phyloP scores from a whole-genome alignment of 495 filamentous ascomycete species.

The Hypoxylon subgilvum region DNA sequence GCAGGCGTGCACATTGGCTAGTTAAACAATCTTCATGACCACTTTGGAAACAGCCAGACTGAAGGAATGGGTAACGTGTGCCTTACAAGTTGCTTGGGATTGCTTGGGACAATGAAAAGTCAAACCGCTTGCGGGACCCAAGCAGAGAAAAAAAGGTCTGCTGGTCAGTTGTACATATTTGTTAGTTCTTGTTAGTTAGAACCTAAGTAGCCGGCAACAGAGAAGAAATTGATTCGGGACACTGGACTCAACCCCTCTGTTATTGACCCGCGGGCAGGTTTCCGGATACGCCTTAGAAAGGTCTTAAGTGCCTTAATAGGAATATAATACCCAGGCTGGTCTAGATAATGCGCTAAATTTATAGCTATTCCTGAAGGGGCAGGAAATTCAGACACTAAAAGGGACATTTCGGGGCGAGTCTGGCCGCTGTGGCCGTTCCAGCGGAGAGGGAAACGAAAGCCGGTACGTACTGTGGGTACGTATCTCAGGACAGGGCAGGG shows the following conservation, averaged over 20 bases:
- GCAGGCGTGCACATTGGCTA: slow-evolving; percentile 14
- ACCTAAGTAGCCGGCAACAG: background rate
- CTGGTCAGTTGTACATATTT: slow-evolving; percentile 25
- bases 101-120: slow-evolving; percentile 29
- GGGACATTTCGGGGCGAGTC: slow-evolving; percentile 37
- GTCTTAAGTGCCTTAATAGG: slow-evolving; percentile 42
- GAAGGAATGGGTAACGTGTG: slow-evolving; percentile 30
- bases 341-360: slow-evolving; percentile 22
- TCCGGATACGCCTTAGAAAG: slow-evolving; percentile 21
- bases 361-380: slow-evolving; percentile 7
- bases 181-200: background rate
- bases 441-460: slow-evolving; percentile 26
- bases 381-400: slow-evolving; percentile 16
- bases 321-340: slow-evolving; percentile 31
- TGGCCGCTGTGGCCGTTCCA: slow-evolving; percentile 35
- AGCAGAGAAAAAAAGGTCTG: slow-evolving; percentile 36
- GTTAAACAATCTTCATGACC: slow-evolving; percentile 22
- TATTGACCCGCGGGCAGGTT: slow-evolving; percentile 42
- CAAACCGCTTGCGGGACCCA: slow-evolving; percentile 33
- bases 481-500: background rate
- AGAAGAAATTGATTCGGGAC: slow-evolving; percentile 34
- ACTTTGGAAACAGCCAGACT: slow-evolving; percentile 23
- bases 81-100: too few relatives aligned
- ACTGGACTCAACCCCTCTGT: too few relatives aligned
- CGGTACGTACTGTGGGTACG: slow-evolving; percentile 17